Percentiles rank a stretch among this genome's conserved stretches.
These are phyloP conservation scores for Linnemannia hyalina DNA, from an alignment of 192 early-diverging fungal species.

Conservation along the genomic window DNA sequence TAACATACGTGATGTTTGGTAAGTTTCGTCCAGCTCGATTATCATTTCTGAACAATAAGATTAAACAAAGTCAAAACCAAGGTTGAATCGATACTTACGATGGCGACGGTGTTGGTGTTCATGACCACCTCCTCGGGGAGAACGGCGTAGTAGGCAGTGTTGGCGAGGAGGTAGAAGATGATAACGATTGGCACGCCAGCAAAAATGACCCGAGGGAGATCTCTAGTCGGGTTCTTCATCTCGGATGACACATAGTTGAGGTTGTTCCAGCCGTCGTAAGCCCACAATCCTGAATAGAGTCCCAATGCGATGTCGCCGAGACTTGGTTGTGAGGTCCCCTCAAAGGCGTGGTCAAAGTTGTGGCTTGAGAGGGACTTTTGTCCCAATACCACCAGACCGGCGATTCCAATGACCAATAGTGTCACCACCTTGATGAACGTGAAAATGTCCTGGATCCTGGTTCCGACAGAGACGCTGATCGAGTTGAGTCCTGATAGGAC, in stretches of 20 bases:
- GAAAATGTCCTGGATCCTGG: conserved; percentile 79
- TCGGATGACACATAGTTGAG: conserved; percentile 87
- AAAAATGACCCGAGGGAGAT: conserved; percentile 84
- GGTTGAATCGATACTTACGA: conserved; percentile 41
- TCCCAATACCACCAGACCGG: conserved; percentile 75
- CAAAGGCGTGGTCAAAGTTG: conserved; percentile 72
- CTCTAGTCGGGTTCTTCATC: conserved; percentile 84
- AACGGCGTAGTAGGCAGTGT: conserved; percentile 86
- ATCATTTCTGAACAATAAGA: too few species aligned
- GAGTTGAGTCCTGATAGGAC: conserved; percentile 76
- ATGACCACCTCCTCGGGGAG: conserved; percentile 76
- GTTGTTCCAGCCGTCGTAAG: conserved; percentile 79
- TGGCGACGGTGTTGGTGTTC: conserved; percentile 73
- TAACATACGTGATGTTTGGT: background rate
- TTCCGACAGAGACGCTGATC: conserved; percentile 72
- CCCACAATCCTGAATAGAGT: conserved; percentile 77
- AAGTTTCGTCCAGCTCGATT: background rate
- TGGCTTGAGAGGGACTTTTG: conserved; percentile 67
- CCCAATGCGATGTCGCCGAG: conserved; percentile 81
- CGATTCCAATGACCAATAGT: conserved; percentile 73
- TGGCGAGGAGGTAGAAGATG: conserved; percentile 82
- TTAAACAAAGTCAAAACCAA: too few species aligned
- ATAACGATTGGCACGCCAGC: conserved; percentile 80
- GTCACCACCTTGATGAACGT: conserved; percentile 80
- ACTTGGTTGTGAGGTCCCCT: conserved; percentile 63